A percentile compares a stretch with the other conserved stretches of the same genome.
phyloP scores from a whole-genome alignment of 129 eudicot species.

The Flaveria brownii region DNA sequence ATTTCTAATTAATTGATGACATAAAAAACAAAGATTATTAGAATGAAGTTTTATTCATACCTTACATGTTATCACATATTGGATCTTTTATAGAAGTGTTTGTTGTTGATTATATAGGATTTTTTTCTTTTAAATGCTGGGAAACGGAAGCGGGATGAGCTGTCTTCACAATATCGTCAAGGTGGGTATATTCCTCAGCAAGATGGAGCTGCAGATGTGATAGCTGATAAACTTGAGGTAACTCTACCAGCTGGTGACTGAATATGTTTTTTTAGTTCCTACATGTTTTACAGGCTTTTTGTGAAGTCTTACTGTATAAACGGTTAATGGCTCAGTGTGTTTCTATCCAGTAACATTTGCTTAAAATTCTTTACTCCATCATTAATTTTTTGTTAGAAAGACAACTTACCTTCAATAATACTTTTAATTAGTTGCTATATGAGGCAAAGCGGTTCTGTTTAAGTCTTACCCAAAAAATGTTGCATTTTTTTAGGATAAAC shows the following conservation, averaged over 20 bases:
- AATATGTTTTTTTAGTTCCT: not conserved
- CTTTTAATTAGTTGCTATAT: not conserved
- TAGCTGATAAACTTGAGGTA: conserved; percentile 48
- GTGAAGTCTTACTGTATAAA: conserved; percentile 1
- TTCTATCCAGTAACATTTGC: not conserved
- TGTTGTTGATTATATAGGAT: conserved; percentile 33
- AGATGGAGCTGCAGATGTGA: conserved; percentile 72
- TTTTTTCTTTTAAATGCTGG: conserved; percentile 57
- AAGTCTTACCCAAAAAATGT: not conserved
- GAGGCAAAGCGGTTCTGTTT: not conserved
- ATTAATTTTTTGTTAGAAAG: not conserved
- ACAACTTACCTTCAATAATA: not conserved
- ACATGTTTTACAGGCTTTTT: not conserved
- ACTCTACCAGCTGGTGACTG: not conserved
- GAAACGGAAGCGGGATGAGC: conserved; percentile 75
- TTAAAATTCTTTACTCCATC: not conserved
- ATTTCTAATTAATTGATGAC: not conserved
- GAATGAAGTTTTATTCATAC: not conserved
- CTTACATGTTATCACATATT: conserved; percentile 1
- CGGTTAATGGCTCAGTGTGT: not conserved
- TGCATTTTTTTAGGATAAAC: not conserved
- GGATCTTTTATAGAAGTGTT: not conserved
- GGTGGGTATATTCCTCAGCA: conserved; percentile 84
- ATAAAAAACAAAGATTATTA: not conserved
- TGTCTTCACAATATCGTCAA: conserved; percentile 52